Percentiles rank a stretch among this genome's conserved stretches.
Evolutionary conservation across 306 rosid genomes (phyloP).

Genomic region (Betula pendula): DNA sequence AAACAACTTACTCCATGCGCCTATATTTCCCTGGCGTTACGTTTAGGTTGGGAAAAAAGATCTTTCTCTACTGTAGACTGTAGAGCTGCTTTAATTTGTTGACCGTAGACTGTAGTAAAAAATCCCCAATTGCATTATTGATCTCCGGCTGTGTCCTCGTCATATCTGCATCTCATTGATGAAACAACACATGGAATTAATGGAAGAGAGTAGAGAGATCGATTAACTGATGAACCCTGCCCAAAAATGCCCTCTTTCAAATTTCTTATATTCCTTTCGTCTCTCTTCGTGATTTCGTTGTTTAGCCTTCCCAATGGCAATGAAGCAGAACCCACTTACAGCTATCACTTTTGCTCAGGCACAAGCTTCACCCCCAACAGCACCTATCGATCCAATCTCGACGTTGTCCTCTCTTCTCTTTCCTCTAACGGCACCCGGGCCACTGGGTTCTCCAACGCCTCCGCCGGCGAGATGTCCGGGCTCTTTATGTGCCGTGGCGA

Average conservation of each 20-base stretch:
- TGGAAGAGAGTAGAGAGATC: neutral
- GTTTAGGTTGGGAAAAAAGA: no score
- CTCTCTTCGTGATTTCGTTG: neutral
- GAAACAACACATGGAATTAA: no score
- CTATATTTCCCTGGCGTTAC: no score
- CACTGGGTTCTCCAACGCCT: conserved; percentile 23
- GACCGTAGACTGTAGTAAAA: no score
- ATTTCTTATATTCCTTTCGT: neutral
- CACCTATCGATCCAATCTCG: conserved; percentile 36
- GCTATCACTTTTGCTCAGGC: conserved; percentile 12
- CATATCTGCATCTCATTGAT: neutral
- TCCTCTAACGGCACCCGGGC: conserved; percentile 35
- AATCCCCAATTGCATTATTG: no score
- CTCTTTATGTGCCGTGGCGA: conserved; percentile 20
- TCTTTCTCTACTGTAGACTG: no score
- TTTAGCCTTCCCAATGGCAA: no score
- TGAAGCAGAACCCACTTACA: no score
- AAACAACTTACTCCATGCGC: no score
- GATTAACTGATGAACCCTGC: no score
- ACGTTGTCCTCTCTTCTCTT: conserved; percentile 41
- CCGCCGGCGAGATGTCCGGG: conserved; percentile 11
- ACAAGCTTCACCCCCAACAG: conserved; percentile 40
- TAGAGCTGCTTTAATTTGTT: no score
- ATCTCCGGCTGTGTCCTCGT: no score
- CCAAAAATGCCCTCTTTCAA: neutral